Evolutionary conservation across 179 eudicot species (phyloP).

Genomic region (Nepenthes alata): DNA sequence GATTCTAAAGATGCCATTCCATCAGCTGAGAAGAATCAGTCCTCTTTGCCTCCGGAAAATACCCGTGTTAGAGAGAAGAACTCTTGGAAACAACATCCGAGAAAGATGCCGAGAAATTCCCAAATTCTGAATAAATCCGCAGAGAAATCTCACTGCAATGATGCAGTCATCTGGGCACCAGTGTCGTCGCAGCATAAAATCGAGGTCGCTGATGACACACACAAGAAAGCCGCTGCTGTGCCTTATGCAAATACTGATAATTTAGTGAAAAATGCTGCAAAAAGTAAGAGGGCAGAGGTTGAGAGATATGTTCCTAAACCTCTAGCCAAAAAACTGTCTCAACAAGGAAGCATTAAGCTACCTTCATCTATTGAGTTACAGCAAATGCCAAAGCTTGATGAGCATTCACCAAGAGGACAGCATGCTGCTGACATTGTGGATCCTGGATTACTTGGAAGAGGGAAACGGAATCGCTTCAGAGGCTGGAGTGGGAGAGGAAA

Average conservation of each 20-base stretch:
- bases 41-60: conserved; percentile 41
- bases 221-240: conserved; percentile 18
- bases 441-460: conserved; percentile 31
- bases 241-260: conserved; percentile 24
- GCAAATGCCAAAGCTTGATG: conserved; percentile 18
- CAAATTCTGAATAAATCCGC: conserved; percentile 33
- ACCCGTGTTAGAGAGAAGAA: conserved; percentile 27
- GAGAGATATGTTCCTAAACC: conserved; percentile 94
- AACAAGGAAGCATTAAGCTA: conserved; percentile 45
- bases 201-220: conserved; percentile 30
- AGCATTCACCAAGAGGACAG: conserved; percentile 3
- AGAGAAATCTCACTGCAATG: conserved; percentile 44
- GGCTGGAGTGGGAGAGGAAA: conserved; percentile 28
- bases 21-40: conserved; percentile 19
- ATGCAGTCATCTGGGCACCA: conserved; percentile 80
- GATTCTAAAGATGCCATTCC: conserved; percentile 21
- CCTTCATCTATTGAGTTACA: conserved; percentile 15
- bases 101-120: conserved; percentile 42
- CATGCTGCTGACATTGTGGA: conserved; percentile 23
- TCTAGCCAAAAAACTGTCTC: conserved; percentile 70
- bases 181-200: conserved; percentile 46
- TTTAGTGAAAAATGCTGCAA: conserved; percentile 31
- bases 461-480: conserved; percentile 35
- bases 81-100: conserved; percentile 53
- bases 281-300: conserved; percentile 90